Evolutionary conservation across 352 stramenopile species (phyloP).

Genomic region (Aphanomyces astaci): DNA sequence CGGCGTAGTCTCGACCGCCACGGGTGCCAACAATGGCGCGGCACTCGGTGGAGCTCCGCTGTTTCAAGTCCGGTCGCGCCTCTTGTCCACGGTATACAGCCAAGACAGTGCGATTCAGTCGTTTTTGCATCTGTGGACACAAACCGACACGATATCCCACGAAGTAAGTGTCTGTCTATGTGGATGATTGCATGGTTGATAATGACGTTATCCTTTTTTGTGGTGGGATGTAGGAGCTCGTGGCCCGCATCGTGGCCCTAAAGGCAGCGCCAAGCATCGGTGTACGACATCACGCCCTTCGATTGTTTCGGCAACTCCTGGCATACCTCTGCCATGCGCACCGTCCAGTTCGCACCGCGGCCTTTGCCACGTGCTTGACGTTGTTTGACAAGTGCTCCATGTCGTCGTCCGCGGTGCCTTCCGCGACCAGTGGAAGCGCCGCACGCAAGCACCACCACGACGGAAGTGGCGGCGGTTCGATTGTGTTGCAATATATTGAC

Average conservation of each 20-base stretch:
- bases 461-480: background rate
- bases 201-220: too few species aligned
- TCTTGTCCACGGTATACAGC: constrained; percentile 4
- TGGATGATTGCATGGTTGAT: too few species aligned
- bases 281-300: background rate
- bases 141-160: background rate
- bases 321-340: background rate
- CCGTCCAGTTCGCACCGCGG: background rate
- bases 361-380: background rate
- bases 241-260: background rate
- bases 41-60: background rate
- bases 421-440: background rate
- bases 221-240: too few species aligned
- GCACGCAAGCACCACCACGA: background rate
- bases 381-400: constrained; percentile 12
- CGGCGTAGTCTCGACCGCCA: background rate
- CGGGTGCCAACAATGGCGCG: background rate
- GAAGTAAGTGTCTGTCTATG: too few species aligned
- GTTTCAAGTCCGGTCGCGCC: constrained; percentile 4
- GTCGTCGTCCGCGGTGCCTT: background rate
- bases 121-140: background rate
- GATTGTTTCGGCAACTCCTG: background rate
- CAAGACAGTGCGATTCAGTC: background rate
- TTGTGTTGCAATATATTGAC: constrained; percentile 9
- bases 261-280: background rate